Evolutionary conservation across 2,329 filamentous ascomycete genomes (phyloP).

Genomic region (Fusarium domesticum): DNA sequence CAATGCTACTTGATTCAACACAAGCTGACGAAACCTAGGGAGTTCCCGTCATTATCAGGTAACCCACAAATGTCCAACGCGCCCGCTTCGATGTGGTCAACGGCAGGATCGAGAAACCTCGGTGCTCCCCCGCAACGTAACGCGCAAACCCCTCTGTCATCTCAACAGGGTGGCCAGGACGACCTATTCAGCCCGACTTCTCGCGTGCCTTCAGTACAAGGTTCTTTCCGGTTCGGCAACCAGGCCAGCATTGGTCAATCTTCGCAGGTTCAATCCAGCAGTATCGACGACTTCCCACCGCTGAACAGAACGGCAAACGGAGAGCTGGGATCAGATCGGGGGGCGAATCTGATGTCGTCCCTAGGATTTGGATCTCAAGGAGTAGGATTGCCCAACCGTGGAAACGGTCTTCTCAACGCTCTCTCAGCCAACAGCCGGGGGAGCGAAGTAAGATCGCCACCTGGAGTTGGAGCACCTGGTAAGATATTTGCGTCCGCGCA

Average conservation of each 20-base stretch:
- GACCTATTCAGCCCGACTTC: constrained; percentile 43
- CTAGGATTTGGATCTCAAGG: constrained; percentile 52
- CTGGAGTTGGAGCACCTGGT: constrained; percentile 41
- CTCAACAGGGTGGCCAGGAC: constrained; percentile 51
- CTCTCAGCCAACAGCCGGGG: constrained; percentile 57
- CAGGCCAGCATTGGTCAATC: constrained; percentile 43
- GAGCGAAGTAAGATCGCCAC: constrained; percentile 48
- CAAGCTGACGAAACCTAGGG: constrained; percentile 43
- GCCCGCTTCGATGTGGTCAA: constrained; percentile 55
- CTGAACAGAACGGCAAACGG: constrained; percentile 56
- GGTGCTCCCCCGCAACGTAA: constrained; percentile 50
- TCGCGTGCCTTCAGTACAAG: constrained; percentile 39
- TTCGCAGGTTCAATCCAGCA: constrained; percentile 46
- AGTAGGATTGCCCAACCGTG: constrained; percentile 44
- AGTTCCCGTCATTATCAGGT: constrained; percentile 65
- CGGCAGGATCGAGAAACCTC: constrained; percentile 47
- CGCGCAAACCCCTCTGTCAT: constrained; percentile 48
- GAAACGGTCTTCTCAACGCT: constrained; percentile 62
- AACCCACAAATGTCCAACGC: constrained; percentile 53
- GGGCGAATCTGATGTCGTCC: constrained; percentile 50
- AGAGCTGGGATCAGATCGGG: constrained; percentile 56
- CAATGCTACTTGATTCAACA: background rate
- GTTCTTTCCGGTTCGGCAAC: constrained; percentile 53
- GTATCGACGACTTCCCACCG: constrained; percentile 61
- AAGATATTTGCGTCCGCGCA: constrained; percentile 5